Conservation (phyloP, 176 grass and related monocot genomes). For the Elaeis guineensis region DNA sequence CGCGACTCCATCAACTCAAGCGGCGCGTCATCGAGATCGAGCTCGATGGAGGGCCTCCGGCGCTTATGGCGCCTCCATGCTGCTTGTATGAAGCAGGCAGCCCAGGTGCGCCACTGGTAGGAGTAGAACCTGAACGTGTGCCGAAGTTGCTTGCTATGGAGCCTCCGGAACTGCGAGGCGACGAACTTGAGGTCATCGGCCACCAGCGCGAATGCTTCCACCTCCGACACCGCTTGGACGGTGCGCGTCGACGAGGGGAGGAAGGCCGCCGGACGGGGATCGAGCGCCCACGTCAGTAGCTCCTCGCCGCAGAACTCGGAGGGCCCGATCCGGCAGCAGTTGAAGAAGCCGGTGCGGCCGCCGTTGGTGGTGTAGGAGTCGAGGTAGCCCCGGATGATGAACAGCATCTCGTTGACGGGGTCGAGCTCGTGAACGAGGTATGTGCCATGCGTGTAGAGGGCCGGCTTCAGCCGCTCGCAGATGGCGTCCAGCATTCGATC, state of each 20-base stretch:
- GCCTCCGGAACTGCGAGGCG: conserved; percentile 58
- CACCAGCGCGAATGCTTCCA: conserved; percentile 93
- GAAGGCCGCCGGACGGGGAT: conserved; percentile 38
- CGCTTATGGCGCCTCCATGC: conserved; percentile 69
- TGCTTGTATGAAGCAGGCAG: conserved; percentile 89
- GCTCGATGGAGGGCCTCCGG: conserved; percentile 52
- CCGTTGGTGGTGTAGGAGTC: conserved; percentile 92
- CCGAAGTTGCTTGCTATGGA: conserved; percentile 68
- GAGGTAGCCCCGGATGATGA: conserved; percentile 86
- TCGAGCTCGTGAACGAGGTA: conserved; percentile 76
- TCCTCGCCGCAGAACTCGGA: conserved; percentile 97
- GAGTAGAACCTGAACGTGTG: conserved; percentile 96
- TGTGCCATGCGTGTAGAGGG: conserved; percentile 71
- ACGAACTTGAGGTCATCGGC: conserved; percentile 80
- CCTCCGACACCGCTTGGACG: conserved; percentile 72
- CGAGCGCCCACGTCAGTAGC: conserved; percentile 88
- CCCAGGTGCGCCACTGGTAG: conserved; percentile 92
- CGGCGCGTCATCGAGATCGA: conserved; percentile 24
- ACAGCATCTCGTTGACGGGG: conserved; percentile 76
- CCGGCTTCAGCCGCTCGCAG: conserved; percentile 83
- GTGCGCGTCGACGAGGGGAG: conserved; percentile 85
- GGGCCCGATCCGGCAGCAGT: conserved; percentile 76
- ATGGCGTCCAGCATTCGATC: conserved; percentile 90
- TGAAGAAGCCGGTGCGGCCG: conserved; percentile 77
- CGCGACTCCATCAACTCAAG: neutral